Evolutionary conservation across 2,329 filamentous ascomycete genomes (phyloP).

Genomic region (Podosphaera xanthii): DNA sequence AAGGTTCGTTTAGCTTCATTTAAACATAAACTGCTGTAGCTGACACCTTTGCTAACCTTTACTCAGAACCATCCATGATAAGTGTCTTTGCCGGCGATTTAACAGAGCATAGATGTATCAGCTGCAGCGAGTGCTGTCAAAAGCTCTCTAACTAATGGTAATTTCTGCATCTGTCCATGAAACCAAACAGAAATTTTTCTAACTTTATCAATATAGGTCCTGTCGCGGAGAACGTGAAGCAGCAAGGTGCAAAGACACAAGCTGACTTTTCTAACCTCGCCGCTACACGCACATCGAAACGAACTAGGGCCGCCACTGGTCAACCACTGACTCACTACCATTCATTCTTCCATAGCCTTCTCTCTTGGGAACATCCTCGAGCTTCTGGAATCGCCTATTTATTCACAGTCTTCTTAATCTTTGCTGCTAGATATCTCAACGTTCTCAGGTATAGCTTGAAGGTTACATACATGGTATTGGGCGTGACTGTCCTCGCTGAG

Average conservation of each 20-base stretch:
- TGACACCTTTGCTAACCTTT: background rate
- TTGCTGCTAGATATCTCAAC: conserved; percentile 41
- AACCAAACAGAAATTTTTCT: background rate
- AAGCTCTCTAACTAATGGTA: background rate
- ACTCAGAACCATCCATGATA: too few species aligned
- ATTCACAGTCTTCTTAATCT: conserved; percentile 33
- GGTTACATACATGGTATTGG: conserved; percentile 38
- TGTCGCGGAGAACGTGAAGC: conserved; percentile 33
- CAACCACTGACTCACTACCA: conserved; percentile 47
- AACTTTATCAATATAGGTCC: conserved; percentile 23
- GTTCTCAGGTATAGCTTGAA: conserved; percentile 41
- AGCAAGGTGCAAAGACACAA: conserved; percentile 30
- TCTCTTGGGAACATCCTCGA: conserved; percentile 47
- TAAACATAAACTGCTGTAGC: too few species aligned
- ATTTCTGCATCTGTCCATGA: background rate
- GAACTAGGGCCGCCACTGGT: conserved; percentile 30
- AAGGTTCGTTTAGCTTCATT: background rate
- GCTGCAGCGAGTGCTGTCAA: too few species aligned
- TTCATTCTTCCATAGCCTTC: conserved; percentile 44
- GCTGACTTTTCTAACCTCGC: conserved; percentile 34
- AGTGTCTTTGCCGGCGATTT: background rate
- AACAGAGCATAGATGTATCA: background rate
- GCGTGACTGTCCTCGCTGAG: conserved; percentile 36
- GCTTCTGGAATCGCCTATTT: conserved; percentile 42
- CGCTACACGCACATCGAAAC: conserved; percentile 30